Conservation (phyloP, 495 filamentous ascomycete genomes). For the Aspergillus asperescens region DNA sequence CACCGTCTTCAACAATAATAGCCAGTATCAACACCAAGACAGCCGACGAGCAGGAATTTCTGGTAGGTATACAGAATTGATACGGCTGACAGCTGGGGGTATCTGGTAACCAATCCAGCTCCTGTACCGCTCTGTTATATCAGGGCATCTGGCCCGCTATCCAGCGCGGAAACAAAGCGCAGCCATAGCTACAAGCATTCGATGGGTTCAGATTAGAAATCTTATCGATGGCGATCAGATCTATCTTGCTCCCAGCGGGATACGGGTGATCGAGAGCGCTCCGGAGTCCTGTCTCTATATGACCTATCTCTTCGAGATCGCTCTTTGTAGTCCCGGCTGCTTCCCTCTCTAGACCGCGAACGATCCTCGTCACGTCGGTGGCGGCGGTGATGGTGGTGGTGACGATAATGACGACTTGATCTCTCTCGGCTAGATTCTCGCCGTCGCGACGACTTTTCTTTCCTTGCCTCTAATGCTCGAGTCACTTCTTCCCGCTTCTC, state of each 20-base stretch:
- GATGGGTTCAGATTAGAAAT: constrained; percentile 1
- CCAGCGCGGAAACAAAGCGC: too few species aligned
- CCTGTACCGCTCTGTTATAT: too few species aligned
- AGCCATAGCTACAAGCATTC: constrained; percentile 1
- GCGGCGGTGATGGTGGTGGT: constrained; percentile 51
- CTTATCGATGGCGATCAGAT: constrained; percentile 32
- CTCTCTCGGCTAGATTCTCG: constrained; percentile 36
- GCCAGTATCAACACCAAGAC: too few species aligned
- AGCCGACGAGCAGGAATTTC: too few species aligned
- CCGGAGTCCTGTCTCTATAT: constrained; percentile 25
- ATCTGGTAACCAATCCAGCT: too few species aligned
- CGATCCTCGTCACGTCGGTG: constrained; percentile 33
- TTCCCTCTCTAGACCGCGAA: constrained; percentile 30
- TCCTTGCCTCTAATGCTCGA: constrained; percentile 53
- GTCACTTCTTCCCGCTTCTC: constrained; percentile 87
- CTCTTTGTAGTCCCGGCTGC: constrained; percentile 22
- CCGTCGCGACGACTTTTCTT: constrained; percentile 33
- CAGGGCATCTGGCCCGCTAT: too few species aligned
- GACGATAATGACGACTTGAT: constrained; percentile 51
- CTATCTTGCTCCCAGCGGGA: constrained; percentile 32
- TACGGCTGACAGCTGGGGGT: too few species aligned
- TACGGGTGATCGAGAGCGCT: constrained; percentile 33
- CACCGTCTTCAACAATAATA: not conserved
- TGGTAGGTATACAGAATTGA: too few species aligned
- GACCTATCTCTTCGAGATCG: constrained; percentile 19